Base-by-base conservation (phyloP, 75 land plant species). In the Pinus albicaulis region DNA sequence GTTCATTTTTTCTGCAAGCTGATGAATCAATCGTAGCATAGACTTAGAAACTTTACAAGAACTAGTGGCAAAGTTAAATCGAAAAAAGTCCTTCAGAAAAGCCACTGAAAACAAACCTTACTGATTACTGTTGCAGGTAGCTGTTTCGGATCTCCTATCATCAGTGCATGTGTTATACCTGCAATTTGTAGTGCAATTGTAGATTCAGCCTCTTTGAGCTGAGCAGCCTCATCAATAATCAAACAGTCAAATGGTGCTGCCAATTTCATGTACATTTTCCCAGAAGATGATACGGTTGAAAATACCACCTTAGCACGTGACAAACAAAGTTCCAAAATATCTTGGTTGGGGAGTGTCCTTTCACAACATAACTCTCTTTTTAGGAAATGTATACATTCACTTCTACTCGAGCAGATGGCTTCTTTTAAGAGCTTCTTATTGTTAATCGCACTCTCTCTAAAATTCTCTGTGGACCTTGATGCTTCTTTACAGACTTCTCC, bases 221-320 rank as follows among this genome's bases (percentile, higher is more conserved):
- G 98, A 20, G 93, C 88, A 70, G 98, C 96, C 75, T 95, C 98
- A 79, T 95, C 96, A 68, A 93, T 85, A 31, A 95, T 85, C 66
- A 87, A 73, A 53, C 86, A 65, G 2, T 88, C 77, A 48, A 95
- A 72, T 31, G 85, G 81, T 23, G 34, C 22, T 60, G 79, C 82
- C 62, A 82, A 56, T 14, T 75, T 76, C 75, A 79, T 59, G 10
- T 22, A 56, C 22, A 78, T 76, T 25, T 86, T 76, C n/a, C 71
- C 80, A 75, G 73, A 84, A 22, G 95, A 84, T 34, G 89, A 86
- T 12, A 83, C 87, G 41, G 86, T 93, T 48, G 96, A 90, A 76
- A 87, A 94, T 58, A 94, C 87, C 15, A 90, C 23, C 22, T 80
- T 71, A n/a, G 80, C 38, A 44, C 81, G 76, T 24, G 66, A 76